Percentiles rank a stretch among this genome's conserved stretches.
Conservation (phyloP, 345 rosid genomes). For the Euphorbia peplus region DNA sequence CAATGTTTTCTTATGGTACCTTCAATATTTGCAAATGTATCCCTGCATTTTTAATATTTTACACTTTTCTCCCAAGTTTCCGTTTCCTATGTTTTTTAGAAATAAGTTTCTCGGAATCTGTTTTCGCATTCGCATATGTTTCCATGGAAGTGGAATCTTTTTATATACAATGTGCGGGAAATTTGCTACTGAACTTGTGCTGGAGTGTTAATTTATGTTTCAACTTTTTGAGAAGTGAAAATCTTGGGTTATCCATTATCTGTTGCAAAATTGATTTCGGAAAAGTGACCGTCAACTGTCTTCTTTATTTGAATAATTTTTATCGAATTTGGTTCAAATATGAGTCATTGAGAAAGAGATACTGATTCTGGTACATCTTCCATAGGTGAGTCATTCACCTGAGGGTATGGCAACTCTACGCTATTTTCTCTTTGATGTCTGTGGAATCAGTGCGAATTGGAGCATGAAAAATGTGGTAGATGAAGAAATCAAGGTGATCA, state of each 20-base stretch:
- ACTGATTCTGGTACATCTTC: conserved; percentile 12
- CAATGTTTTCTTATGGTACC: too few relatives aligned
- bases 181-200: neutral
- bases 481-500: conserved; percentile 80
- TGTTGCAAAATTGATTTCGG: neutral
- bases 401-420: conserved; percentile 86
- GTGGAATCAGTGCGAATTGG: conserved; percentile 79
- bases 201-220: neutral
- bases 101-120: too few relatives aligned
- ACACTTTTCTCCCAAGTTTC: too few relatives aligned
- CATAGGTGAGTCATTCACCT: conserved; percentile 89
- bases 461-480: conserved; percentile 88
- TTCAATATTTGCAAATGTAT: too few relatives aligned
- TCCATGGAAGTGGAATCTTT: neutral
- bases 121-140: too few relatives aligned
- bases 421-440: conserved; percentile 70
- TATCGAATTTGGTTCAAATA: neutral
- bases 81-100: too few relatives aligned
- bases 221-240: neutral
- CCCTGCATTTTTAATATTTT: too few relatives aligned
- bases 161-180: neutral
- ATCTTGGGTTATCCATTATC: neutral
- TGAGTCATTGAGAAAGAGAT: neutral
- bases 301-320: neutral
- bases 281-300: neutral